Conservation (phyloP, 805 yeast genomes). For the Cyberlindnera maritima region DNA sequence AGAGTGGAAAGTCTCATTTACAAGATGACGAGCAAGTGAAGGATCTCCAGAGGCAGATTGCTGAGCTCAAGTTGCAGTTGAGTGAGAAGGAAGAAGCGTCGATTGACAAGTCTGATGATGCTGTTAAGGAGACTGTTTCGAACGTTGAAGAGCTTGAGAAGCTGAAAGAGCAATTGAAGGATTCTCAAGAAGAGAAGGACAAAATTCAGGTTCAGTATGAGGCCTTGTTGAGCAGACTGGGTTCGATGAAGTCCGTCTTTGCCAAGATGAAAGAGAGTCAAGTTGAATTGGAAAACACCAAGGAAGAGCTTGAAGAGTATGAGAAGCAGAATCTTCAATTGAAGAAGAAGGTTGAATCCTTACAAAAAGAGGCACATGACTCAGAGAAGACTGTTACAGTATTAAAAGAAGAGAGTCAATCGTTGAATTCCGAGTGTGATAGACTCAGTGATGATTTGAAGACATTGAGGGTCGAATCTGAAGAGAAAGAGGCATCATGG, state of each 20-base stretch:
- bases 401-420: slow-evolving; percentile 41
- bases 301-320: slow-evolving; percentile 48
- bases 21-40: slow-evolving; percentile 2
- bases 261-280: slow-evolving; percentile 72
- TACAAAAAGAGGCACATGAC: slow-evolving; percentile 34
- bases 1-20: slow-evolving; percentile 3
- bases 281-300: slow-evolving; percentile 53
- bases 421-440: slow-evolving; percentile 54
- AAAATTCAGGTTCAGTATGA: slow-evolving; percentile 60
- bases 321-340: slow-evolving; percentile 38
- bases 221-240: slow-evolving; percentile 55
- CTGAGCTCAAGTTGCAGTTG: slow-evolving; percentile 13
- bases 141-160: slow-evolving; percentile 14
- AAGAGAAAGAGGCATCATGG: slow-evolving; percentile 10
- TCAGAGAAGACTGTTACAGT: slow-evolving; percentile 32
- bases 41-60: slow-evolving; percentile 14
- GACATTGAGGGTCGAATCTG: slow-evolving; percentile 37
- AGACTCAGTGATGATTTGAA: slow-evolving; percentile 41
- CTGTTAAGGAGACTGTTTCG: slow-evolving; percentile 1
- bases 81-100: not conserved
- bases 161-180: slow-evolving; percentile 31
- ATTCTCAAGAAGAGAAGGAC: slow-evolving; percentile 49
- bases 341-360: slow-evolving; percentile 32
- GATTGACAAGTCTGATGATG: slow-evolving; percentile 1
- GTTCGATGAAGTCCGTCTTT: slow-evolving; percentile 73